phyloP scores from a whole-genome alignment of 2,329 filamentous ascomycete genomes.

The Lasiodiplodia hormozganensis region DNA sequence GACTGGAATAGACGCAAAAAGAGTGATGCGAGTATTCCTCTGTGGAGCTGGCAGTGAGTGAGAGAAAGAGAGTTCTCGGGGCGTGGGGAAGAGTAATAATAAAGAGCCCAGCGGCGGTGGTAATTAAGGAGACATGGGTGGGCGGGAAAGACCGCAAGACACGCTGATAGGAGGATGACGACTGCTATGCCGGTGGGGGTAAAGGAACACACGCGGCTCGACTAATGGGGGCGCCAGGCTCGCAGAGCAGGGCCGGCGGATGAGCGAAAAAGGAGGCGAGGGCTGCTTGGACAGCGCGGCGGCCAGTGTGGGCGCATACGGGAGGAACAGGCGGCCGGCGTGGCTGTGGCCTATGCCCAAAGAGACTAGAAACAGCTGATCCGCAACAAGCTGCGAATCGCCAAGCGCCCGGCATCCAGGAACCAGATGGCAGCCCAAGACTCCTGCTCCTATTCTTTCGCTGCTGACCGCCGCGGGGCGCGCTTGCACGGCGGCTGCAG shows the following conservation, averaged over 20 bases:
- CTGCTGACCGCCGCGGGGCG: neutral
- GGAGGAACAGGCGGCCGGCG: constrained; percentile 19
- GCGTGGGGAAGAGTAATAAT: constrained; percentile 25
- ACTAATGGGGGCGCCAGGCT: constrained; percentile 24
- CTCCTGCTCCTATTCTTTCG: constrained; percentile 24
- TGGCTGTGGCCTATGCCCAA: constrained; percentile 19
- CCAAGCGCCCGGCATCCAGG: constrained; percentile 23
- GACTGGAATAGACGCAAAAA: constrained; percentile 30
- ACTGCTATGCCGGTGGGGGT: constrained; percentile 23
- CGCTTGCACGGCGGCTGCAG: constrained; percentile 4
- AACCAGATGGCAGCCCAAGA: constrained; percentile 9
- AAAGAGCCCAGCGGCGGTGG: constrained; percentile 22
- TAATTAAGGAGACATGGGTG: constrained; percentile 27
- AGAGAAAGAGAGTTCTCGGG: neutral
- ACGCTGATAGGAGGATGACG: constrained; percentile 26
- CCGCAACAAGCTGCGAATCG: constrained; percentile 29
- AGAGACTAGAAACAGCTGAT: constrained; percentile 23
- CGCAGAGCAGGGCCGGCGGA: constrained; percentile 4
- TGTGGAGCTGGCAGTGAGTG: constrained; percentile 16
- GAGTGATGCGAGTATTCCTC: constrained; percentile 29
- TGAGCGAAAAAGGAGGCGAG: constrained; percentile 27
- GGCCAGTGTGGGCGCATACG: constrained; percentile 28
- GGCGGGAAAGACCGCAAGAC: constrained; percentile 22
- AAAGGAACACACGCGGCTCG: constrained; percentile 27
- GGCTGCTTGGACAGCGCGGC: constrained; percentile 13